phyloP scores from a whole-genome alignment of 257 asterid species.

The Eustoma russellianum region DNA sequence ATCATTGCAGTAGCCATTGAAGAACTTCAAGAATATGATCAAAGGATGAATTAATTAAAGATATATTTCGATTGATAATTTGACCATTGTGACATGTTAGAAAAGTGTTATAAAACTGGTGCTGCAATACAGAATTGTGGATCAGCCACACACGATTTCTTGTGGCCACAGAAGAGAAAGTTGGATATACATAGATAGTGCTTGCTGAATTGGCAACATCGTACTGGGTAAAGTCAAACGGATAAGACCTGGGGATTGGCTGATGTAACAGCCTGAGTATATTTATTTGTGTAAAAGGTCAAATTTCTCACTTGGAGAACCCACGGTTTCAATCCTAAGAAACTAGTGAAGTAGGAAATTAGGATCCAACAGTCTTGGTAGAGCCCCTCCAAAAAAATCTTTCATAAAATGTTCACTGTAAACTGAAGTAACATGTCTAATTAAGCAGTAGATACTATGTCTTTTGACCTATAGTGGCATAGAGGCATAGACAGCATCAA shows the following conservation, averaged over 20 bases:
- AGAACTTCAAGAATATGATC: conserved; percentile 3
- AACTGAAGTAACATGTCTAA: too few relatives aligned
- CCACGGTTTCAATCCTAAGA: too few relatives aligned
- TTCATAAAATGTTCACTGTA: too few relatives aligned
- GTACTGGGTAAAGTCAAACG: conserved; percentile 34
- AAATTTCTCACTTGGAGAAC: too few relatives aligned
- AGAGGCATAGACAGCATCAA: too few relatives aligned
- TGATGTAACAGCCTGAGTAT: too few relatives aligned
- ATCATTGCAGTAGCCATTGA: conserved; percentile 58
- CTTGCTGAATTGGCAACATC: conserved; percentile 40
- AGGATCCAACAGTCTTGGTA: too few relatives aligned
- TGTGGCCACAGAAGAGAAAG: conserved; percentile 45
- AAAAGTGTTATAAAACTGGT: conserved; percentile 22
- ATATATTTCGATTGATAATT: neutral
- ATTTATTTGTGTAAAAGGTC: too few relatives aligned
- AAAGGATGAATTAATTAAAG: neutral
- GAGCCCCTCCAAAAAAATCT: too few relatives aligned
- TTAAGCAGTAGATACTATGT: too few relatives aligned
- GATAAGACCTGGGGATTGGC: conserved; percentile 34
- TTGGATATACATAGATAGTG: conserved; percentile 48
- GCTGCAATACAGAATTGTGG: neutral
- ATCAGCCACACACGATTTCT: conserved; percentile 28
- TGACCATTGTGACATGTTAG: conserved; percentile 1
- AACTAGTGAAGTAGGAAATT: too few relatives aligned
- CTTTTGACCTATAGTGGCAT: too few relatives aligned